Evolutionary conservation across 2,329 filamentous ascomycete genomes (phyloP), one percentile per base, ranked within the genome.

Genomic region (Penicillium verrucosum): DNA sequence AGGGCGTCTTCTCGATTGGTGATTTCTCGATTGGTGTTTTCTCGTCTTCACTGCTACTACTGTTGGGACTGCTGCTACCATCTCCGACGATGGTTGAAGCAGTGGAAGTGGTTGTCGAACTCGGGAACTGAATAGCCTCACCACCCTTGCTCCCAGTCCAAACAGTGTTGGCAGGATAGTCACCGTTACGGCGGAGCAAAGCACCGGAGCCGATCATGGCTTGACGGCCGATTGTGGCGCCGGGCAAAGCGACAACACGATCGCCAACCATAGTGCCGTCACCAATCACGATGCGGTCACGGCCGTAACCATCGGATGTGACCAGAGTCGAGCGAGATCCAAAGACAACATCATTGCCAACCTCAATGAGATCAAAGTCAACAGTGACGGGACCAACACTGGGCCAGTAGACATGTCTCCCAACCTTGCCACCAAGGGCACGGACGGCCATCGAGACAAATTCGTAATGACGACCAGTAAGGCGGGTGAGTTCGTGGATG

Each of bases 321-420:
- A 84, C 68, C 0, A 85, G 63, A 54, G 82, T 77, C 3, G 81
- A 79, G 3, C 81, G 77, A 12, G 81, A 84, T 0, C 82, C 82
- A 59, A 85, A 85, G 10, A 85, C 81, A n/a, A 85, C 82, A 66
- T 85, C 79, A 54, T 84, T 78, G 10, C 82, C 82, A 58, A 85
- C 74, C 25, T 84, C 77, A 11, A 85, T 63, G 1, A 84, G 70
- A 58, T 83, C 79, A 59, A 83, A 84, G 60, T 84, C 80, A 16
- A 79, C 76, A 36, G 84, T 78, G 1, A 70, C 71, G 0, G 81
- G 82, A 0, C 82, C 82, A 16, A 80, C 82, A 9, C 82, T 82
- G 3, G 82, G 82, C 82, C 82, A 84, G 66, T 84, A 84, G 0
- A 84, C 78, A 5, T 79, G 75, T 64, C 76, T 75, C 25, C 82